Conservation (phyloP, 257 asterid species). For the Petrea volubilis region DNA sequence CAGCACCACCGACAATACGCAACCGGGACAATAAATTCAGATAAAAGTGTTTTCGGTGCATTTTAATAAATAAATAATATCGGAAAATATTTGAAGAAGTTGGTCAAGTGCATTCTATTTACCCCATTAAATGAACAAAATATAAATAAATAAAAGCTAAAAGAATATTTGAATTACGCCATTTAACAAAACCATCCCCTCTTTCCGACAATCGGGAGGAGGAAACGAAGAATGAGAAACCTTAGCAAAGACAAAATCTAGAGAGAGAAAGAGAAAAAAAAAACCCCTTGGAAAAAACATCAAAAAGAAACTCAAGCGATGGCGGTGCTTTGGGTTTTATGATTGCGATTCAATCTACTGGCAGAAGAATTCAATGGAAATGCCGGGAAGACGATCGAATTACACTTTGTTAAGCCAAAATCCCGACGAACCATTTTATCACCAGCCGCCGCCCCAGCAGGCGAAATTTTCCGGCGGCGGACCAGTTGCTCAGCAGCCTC, state of each 20-base stretch:
- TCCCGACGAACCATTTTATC: constrained; percentile 65
- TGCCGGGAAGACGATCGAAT: constrained; percentile 75
- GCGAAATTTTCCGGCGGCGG: constrained; percentile 44
- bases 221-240: constrained; percentile 30
- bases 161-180: constrained; percentile 29
- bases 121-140: not conserved
- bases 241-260: not conserved
- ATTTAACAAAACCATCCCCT: constrained; percentile 28
- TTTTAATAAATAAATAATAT: not conserved
- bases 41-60: not conserved
- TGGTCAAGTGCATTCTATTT: not conserved
- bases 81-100: not conserved
- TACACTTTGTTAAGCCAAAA: constrained; percentile 64
- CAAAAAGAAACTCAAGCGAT: constrained; percentile 28
- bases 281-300: not conserved
- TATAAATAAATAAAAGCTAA: not conserved
- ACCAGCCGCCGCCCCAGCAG: constrained; percentile 40
- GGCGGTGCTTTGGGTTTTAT: constrained; percentile 49
- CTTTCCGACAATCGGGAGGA: constrained; percentile 25
- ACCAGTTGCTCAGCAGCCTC: constrained; percentile 30
- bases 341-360: constrained; percentile 7
- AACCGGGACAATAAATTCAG: too few relatives aligned
- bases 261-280: constrained; percentile 11
- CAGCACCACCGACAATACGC: too few relatives aligned
- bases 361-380: constrained; percentile 53